These are phyloP conservation scores for Hordeum vulgare DNA, from an alignment of 176 grass and related monocot species.

Conservation along the genomic window DNA sequence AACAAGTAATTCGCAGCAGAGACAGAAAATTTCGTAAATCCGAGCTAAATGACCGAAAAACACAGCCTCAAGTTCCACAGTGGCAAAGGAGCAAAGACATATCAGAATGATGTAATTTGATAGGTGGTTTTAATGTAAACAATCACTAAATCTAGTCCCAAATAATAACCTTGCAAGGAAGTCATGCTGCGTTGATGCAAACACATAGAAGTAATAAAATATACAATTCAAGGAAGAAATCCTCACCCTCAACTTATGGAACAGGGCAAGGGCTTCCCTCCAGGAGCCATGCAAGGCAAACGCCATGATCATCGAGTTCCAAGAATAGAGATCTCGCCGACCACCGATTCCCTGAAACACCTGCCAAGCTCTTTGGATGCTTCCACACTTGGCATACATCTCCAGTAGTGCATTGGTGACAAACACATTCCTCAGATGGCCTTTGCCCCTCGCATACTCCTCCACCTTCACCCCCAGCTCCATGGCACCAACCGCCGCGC, in stretches of 20 bases:
- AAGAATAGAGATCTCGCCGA: too few relatives aligned
- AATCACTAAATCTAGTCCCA: not conserved
- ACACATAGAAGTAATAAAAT: too few relatives aligned
- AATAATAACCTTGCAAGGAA: too few relatives aligned
- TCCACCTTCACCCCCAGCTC: conserved; percentile 56
- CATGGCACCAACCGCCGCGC: conserved; percentile 53
- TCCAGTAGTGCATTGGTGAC: conserved; percentile 55
- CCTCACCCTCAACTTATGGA: too few relatives aligned
- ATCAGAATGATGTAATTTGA: not conserved
- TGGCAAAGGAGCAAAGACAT: not conserved
- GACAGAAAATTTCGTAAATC: not conserved
- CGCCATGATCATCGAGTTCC: too few relatives aligned
- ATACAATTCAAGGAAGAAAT: too few relatives aligned
- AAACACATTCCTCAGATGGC: conserved; percentile 31
- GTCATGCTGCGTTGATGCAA: too few relatives aligned
- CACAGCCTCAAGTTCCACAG: not conserved
- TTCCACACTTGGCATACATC: conserved; percentile 81
- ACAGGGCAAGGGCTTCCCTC: too few relatives aligned
- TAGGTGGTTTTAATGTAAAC: not conserved
- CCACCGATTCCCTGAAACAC: conserved; percentile 67
- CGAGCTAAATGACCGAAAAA: not conserved
- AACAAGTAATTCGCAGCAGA: not conserved
- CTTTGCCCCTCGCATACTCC: conserved; percentile 23
- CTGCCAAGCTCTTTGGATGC: conserved; percentile 34
- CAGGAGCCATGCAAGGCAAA: too few relatives aligned